Percentiles rank a stretch among this genome's conserved stretches.
Conservation (phyloP, 441 rosid genomes). For the Breynia disticha region DNA sequence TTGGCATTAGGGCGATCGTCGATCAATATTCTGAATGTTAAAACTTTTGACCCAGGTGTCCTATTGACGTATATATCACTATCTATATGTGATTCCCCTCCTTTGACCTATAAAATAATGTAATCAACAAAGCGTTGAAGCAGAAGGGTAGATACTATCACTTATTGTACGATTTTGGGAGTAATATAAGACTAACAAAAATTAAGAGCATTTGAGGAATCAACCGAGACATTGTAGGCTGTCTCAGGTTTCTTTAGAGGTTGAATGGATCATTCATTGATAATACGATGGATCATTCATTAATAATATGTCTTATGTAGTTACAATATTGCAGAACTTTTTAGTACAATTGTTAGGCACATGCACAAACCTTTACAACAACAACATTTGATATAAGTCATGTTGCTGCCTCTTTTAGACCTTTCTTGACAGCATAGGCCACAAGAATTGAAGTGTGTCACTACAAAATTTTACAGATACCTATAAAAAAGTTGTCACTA, state of each 20-base stretch:
- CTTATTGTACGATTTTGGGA: constrained; percentile 2
- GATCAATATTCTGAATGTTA: too few species aligned
- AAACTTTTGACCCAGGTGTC: too few species aligned
- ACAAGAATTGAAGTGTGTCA: too few species aligned
- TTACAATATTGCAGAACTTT: constrained; percentile 1
- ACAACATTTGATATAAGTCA: background rate
- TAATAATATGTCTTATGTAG: constrained; percentile 1
- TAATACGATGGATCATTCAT: background rate
- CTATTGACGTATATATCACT: too few species aligned
- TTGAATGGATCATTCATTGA: background rate
- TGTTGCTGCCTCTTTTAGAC: background rate
- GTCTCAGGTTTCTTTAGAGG: background rate
- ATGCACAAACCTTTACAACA: background rate
- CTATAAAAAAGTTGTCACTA: too few species aligned
- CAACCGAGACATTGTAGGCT: background rate
- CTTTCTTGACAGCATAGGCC: background rate
- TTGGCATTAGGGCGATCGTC: too few species aligned
- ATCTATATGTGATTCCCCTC: too few species aligned
- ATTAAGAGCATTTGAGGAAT: background rate
- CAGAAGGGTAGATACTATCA: background rate
- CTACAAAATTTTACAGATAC: too few species aligned
- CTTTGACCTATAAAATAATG: too few species aligned
- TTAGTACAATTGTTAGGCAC: constrained; percentile 1
- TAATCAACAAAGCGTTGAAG: too few species aligned
- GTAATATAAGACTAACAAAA: background rate